These are phyloP conservation scores for Endogone sp. DNA, from an alignment of 192 early-diverging fungal species.

Conservation along the genomic window DNA sequence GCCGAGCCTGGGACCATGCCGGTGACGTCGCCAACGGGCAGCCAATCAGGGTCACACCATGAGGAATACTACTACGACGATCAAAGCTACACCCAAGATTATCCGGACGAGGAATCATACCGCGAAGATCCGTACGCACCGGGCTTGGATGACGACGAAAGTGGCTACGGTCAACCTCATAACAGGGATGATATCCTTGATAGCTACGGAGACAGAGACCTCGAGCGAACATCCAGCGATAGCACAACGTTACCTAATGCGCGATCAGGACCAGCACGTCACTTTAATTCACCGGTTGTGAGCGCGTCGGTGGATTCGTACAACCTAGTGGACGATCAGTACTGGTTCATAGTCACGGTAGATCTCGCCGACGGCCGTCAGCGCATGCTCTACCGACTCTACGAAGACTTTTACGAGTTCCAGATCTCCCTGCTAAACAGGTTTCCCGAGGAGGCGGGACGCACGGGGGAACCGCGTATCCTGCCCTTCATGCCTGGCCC, in stretches of 20 bases:
- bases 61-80: not conserved
- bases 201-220: not conserved
- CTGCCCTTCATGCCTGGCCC: slow-evolving; percentile 67
- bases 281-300: slow-evolving; percentile 19
- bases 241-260: slow-evolving; percentile 11
- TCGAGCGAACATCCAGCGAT: not conserved
- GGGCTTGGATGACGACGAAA: not conserved
- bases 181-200: not conserved
- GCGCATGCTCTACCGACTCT: slow-evolving; percentile 64
- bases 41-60: not conserved
- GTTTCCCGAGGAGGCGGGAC: slow-evolving; percentile 64
- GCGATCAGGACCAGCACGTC: not conserved
- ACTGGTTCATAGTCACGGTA: slow-evolving; percentile 65
- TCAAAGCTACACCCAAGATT: slow-evolving; percentile 1
- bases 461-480: slow-evolving; percentile 46
- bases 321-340: slow-evolving; percentile 65
- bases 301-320: slow-evolving; percentile 60
- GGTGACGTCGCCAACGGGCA: not conserved
- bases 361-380: slow-evolving; percentile 45
- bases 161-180: not conserved
- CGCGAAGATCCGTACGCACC: not conserved
- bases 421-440: slow-evolving; percentile 64
- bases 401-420: slow-evolving; percentile 79
- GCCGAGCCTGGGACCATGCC: not conserved
- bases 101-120: not conserved